Evolutionary conservation across 2,329 filamentous ascomycete genomes (phyloP).

Genomic region (Lasiodiplodia hormozganensis): DNA sequence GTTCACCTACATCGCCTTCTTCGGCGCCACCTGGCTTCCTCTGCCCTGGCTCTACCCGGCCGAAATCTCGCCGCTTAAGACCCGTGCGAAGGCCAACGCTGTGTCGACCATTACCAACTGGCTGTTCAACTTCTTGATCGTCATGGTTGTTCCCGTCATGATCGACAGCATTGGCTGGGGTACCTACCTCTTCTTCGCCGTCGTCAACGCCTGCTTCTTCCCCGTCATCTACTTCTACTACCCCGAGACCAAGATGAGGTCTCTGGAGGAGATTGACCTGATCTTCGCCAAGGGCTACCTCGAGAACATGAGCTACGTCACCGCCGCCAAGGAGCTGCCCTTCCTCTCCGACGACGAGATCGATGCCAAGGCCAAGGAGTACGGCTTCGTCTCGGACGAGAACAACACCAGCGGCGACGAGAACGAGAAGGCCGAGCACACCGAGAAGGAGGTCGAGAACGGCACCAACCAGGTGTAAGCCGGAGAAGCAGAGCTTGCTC

Average conservation of each 20-base stretch:
- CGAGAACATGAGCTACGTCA: slow-evolving; percentile 67
- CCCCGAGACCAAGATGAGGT: slow-evolving; percentile 58
- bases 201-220: slow-evolving; percentile 60
- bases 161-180: slow-evolving; percentile 47
- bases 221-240: slow-evolving; percentile 63
- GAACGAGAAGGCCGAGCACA: slow-evolving; percentile 27
- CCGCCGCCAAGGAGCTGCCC: slow-evolving; percentile 64
- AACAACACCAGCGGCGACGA: slow-evolving; percentile 26
- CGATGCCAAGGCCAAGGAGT: slow-evolving; percentile 54
- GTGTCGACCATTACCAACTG: slow-evolving; percentile 62
- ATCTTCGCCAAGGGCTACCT: slow-evolving; percentile 58
- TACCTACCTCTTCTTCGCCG: slow-evolving; percentile 57
- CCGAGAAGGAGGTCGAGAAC: slow-evolving; percentile 32
- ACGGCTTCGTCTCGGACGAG: slow-evolving; percentile 43
- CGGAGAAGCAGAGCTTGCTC: neutral
- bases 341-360: slow-evolving; percentile 60
- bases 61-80: slow-evolving; percentile 62
- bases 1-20: slow-evolving; percentile 74
- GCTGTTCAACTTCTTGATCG: slow-evolving; percentile 58
- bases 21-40: slow-evolving; percentile 70
- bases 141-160: slow-evolving; percentile 53
- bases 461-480: slow-evolving; percentile 30
- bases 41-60: slow-evolving; percentile 64
- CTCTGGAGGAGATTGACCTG: slow-evolving; percentile 64
- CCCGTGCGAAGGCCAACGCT: slow-evolving; percentile 62